A percentile compares a stretch with the other conserved stretches of the same genome.
Conservation (phyloP, 257 asterid genomes). For the Jacaranda mimosifolia region DNA sequence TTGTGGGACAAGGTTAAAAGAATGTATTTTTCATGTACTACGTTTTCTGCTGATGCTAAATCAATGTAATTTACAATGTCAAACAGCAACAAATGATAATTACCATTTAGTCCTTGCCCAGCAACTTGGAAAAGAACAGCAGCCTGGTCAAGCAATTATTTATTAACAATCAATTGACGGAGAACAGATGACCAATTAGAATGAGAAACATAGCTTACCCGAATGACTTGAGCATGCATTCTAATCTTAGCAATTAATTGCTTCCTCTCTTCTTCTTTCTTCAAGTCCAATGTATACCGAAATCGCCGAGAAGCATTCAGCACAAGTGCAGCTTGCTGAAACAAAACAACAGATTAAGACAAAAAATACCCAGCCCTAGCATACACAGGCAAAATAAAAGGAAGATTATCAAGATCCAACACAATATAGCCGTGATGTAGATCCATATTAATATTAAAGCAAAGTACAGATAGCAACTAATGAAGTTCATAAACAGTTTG, state of each 20-base stretch:
- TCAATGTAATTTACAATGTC: constrained; percentile 1
- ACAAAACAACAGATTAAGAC: constrained; percentile 1
- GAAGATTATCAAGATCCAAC: constrained; percentile 7
- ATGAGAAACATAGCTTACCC: constrained; percentile 53
- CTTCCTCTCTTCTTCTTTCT: constrained; percentile 87
- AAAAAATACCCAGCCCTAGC: neutral
- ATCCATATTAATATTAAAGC: neutral
- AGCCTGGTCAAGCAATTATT: constrained; percentile 63
- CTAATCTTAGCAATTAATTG: constrained; percentile 73
- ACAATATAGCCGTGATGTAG: neutral
- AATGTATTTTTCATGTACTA: neutral
- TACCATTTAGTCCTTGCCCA: constrained; percentile 66
- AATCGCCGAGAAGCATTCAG: constrained; percentile 92
- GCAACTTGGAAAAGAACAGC: constrained; percentile 83
- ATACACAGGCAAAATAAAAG: neutral
- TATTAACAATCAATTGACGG: constrained; percentile 32
- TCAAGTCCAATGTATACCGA: constrained; percentile 88
- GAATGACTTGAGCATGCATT: constrained; percentile 87
- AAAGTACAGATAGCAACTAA: constrained; percentile 14
- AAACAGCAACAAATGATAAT: constrained; percentile 14
- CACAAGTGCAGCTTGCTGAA: constrained; percentile 93
- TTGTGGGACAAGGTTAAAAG: neutral
- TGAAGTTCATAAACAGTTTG: constrained; percentile 8
- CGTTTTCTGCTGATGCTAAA: neutral
- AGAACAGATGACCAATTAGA: constrained; percentile 4